Base-by-base conservation (phyloP, 2,329 filamentous ascomycete species). In the Phaeoacremonium minimum region DNA sequence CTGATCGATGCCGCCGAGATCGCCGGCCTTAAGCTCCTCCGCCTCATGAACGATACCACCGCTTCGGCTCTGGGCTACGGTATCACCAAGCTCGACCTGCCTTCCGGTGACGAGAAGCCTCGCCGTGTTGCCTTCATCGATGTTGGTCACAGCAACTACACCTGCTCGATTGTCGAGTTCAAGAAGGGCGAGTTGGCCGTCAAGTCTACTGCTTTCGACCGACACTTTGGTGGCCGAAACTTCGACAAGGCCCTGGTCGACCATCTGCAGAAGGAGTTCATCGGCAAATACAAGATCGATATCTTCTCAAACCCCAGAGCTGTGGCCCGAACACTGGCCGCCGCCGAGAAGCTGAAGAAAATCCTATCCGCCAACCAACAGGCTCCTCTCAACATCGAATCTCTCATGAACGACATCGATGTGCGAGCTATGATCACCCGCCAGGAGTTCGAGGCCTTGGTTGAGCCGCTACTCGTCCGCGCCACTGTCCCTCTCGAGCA, bases 291-390 rank as follows among this genome's bases (percentile, higher is more conserved):
- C 80, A 95, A 95, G 77, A 86, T 97, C 52, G 90, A 97, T 61
- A 91, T 98, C 69, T 80, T 82, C 64, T 82, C 80, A 49, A 93
- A 97, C 70, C 78, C 83, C 48, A 95, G 95, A 71, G 93, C 91
- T 41, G 79, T 84, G 63, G 81, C 90, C 49, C 88, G 93, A 61
- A 87, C 94, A 51, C 77, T 86, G 29, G 82, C 88, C 44, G 89
- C 87, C 39, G 89, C 90, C 37, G 93, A 98, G 77, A 96, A 95
- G 77, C 71, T 95, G 60, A 98, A 98, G 83, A 97, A 97, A 81
- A 83, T 97, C 38, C 74, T 98, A 38, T 97, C 91, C 22, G 93
- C 93, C 60, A 97, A 97, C 71, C 85, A 90, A 51, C 78, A 85
- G 57, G 89, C 91, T 14, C 88, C 91, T 33, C 67, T 98, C 63